Evolutionary conservation across 2,329 filamentous ascomycete genomes (phyloP), one percentile per base, ranked within the genome.

Genomic region (Coniochaeta sp.): DNA sequence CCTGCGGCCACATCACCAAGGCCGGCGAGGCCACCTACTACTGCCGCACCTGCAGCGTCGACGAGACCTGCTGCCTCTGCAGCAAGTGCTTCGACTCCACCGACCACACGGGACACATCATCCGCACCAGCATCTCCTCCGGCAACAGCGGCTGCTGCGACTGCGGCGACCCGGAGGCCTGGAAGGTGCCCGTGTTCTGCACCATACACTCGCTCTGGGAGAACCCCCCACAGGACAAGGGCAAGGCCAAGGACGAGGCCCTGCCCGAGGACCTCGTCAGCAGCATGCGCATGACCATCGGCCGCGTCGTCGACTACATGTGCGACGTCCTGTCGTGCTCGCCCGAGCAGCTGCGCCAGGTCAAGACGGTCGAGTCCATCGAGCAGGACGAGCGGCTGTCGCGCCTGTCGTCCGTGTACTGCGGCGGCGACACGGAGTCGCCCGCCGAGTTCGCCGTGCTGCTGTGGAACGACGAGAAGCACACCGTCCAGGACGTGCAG

Each of bases 381-480:
- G 76, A 85, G 59, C 81, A 88, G 63, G 95, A 99, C 72, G 95
- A 98, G 75, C 80, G 82, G 60, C 81, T 84, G 61, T 96, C 93
- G 17, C 84, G 93, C 22, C 77, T 98, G 36, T 86, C 84, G 8
- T 84, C 89, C 0, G 87, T 86, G 55, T 93, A 92, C 74, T 95
- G 93, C 65, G 79, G 83, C 36, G 84, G 83, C 1, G 85, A 90
- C 66, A 78, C 84, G 7, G 84, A 88, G 60, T 79, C 84, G 2
- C 81, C 88, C 26, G 84, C 84, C 14, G 91, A 96, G 67, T 99
- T 89, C 72, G 89, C 90, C 5, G 77, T 99, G 52, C 79, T 97
- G 17, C 79, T 99, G 5, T 99, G 95, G 95, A 99, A 99, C 67
- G 95, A 99, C 65, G 95, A 99, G 76, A 99, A 99, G 74, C 95